Conservation (phyloP, 2,329 filamentous ascomycete species). For the Colletotrichum simmondsii region DNA sequence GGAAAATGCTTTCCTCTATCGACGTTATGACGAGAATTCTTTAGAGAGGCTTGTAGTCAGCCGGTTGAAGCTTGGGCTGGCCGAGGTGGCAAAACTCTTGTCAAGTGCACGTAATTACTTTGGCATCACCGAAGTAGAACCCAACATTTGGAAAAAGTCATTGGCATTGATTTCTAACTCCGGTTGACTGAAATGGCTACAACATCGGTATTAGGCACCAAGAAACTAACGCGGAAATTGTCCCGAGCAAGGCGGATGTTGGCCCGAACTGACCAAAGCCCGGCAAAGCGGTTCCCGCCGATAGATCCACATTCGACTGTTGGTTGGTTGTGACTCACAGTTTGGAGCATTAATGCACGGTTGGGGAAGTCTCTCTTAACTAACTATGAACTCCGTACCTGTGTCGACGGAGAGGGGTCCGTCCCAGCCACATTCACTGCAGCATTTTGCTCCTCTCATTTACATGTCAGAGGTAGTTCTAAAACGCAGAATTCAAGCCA, state of each 20-base stretch:
- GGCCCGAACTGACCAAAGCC: neutral
- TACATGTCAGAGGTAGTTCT: neutral
- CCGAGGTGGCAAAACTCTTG: too few relatives aligned
- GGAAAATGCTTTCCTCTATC: too few relatives aligned
- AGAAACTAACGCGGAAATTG: neutral
- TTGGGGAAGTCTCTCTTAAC: neutral
- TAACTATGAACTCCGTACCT: too few relatives aligned
- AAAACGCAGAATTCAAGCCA: neutral
- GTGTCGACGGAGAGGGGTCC: neutral
- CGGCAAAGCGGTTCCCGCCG: neutral
- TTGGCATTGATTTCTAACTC: too few relatives aligned
- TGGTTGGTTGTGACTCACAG: neutral
- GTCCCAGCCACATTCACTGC: neutral
- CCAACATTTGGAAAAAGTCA: too few relatives aligned
- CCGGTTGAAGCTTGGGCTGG: too few relatives aligned
- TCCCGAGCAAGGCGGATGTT: neutral
- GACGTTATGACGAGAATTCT: too few relatives aligned
- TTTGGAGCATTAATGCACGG: neutral
- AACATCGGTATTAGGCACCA: too few relatives aligned
- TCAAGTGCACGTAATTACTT: too few relatives aligned
- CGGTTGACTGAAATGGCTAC: too few relatives aligned
- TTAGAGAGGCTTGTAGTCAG: too few relatives aligned
- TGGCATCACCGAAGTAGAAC: too few relatives aligned
- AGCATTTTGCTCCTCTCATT: neutral
- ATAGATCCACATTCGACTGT: neutral